Conservation (phyloP, 768 basidiomycete genomes). For the Termitomyces sp. region DNA sequence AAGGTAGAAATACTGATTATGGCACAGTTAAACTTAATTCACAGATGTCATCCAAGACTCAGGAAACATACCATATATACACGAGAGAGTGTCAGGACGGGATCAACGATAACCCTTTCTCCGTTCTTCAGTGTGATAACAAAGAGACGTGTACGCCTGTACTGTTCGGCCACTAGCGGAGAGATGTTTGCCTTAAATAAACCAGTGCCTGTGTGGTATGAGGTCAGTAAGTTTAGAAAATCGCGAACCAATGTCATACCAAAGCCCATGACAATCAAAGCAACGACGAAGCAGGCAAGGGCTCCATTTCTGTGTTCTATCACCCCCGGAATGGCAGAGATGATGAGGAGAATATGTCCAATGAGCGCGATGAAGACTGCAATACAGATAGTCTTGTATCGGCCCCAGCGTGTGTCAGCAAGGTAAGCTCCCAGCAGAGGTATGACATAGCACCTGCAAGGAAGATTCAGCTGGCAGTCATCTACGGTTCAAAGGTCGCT, state of each 20-base stretch:
- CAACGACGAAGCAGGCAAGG: slow-evolving; percentile 27
- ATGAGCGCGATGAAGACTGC: slow-evolving; percentile 56
- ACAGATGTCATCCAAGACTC: background rate
- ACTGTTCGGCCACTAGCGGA: slow-evolving; percentile 76
- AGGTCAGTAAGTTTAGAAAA: background rate
- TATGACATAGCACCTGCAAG: slow-evolving; percentile 57
- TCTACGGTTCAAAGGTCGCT: background rate
- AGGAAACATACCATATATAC: slow-evolving; percentile 61
- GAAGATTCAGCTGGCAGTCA: background rate
- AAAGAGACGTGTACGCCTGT: slow-evolving; percentile 50
- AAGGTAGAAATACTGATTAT: slow-evolving; percentile 53
- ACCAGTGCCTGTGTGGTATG: slow-evolving; percentile 44
- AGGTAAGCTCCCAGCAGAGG: slow-evolving; percentile 70
- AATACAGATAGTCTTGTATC: slow-evolving; percentile 69
- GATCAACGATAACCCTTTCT: slow-evolving; percentile 53
- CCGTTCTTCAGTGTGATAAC: slow-evolving; percentile 45
- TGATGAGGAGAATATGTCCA: slow-evolving; percentile 61
- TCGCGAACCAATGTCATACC: slow-evolving; percentile 17
- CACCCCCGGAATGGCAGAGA: slow-evolving; percentile 60
- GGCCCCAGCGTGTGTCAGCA: slow-evolving; percentile 68
- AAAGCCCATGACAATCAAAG: slow-evolving; percentile 57
- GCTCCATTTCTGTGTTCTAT: background rate
- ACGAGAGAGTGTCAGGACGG: slow-evolving; percentile 56
- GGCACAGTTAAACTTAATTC: background rate
- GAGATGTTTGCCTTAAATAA: slow-evolving; percentile 79